These are phyloP conservation scores for Neonectria sp. DNA, from an alignment of 2,329 filamentous ascomycete species.

Conservation along the genomic window DNA sequence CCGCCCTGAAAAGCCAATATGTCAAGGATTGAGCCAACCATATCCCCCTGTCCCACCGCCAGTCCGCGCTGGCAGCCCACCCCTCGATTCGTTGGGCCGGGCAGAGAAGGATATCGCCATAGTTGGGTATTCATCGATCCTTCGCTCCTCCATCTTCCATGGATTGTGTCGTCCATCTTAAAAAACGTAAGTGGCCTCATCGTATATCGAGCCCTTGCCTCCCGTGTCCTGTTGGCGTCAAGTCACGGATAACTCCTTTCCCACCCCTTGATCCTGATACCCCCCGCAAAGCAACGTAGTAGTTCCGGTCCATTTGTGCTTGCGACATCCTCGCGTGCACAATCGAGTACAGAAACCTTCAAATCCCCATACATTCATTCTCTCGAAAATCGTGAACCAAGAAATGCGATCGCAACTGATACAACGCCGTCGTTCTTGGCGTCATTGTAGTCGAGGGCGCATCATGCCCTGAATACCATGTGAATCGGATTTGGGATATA, in stretches of 20 bases:
- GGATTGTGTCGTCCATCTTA: constrained; percentile 14
- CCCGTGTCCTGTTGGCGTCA: constrained; percentile 21
- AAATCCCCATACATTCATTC: constrained; percentile 38
- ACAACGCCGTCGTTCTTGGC: constrained; percentile 38
- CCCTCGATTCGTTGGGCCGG: constrained; percentile 25
- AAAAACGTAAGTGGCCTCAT: constrained; percentile 22
- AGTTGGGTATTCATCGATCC: constrained; percentile 29
- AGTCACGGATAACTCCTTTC: constrained; percentile 25
- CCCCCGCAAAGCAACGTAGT: constrained; percentile 27
- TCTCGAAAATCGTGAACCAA: constrained; percentile 34
- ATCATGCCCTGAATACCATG: constrained; percentile 40
- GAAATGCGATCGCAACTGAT: constrained; percentile 38
- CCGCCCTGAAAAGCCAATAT: constrained; percentile 39
- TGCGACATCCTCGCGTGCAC: constrained; percentile 30
- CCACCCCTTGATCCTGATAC: constrained; percentile 22
- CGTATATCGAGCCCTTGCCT: constrained; percentile 21
- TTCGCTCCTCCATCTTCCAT: constrained; percentile 14
- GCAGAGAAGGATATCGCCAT: constrained; percentile 38
- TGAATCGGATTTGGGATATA: constrained; percentile 37
- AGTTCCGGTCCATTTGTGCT: constrained; percentile 26
- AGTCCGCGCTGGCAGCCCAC: constrained; percentile 25
- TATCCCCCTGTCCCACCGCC: constrained; percentile 20
- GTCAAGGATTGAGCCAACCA: constrained; percentile 31
- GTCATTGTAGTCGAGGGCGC: constrained; percentile 28
- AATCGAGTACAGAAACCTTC: constrained; percentile 28